Evolutionary conservation across 495 filamentous ascomycete genomes (phyloP).

Genomic region (Echria macrotheca): DNA sequence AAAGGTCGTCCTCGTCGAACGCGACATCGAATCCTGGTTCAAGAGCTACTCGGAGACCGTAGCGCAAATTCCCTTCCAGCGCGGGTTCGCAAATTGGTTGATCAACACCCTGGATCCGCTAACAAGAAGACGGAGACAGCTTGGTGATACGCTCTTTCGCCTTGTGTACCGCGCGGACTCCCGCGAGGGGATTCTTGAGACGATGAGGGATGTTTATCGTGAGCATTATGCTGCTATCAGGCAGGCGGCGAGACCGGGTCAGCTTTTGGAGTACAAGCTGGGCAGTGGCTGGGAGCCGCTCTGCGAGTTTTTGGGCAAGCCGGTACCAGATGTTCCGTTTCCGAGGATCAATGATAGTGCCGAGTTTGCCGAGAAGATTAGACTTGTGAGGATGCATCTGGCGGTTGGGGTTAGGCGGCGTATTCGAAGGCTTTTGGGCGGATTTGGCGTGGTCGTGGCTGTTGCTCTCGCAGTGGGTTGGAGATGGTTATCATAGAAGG

Average conservation of each 20-base stretch:
- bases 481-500: no score
- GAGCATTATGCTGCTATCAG: constrained; percentile 30
- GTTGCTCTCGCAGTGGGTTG: no score
- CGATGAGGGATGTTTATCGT: constrained; percentile 14
- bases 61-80: background rate
- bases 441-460: no score
- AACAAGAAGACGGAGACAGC: background rate
- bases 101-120: background rate
- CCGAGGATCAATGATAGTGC: background rate
- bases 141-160: no score
- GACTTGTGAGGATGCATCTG: no score
- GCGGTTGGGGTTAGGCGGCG: no score
- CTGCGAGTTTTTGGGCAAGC: constrained; percentile 34
- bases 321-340: constrained; percentile 13
- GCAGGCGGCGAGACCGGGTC: constrained; percentile 17
- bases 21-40: constrained; percentile 39
- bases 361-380: constrained; percentile 1
- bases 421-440: no score
- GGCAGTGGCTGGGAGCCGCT: constrained; percentile 44
- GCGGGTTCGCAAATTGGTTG: background rate
- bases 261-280: constrained; percentile 37
- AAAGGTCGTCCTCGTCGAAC: constrained; percentile 56
- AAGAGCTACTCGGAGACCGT: constrained; percentile 1
- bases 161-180: background rate
- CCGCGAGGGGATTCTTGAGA: background rate